Base-by-base conservation (phyloP, 768 basidiomycete species). In the Amanita jacksonii region DNA sequence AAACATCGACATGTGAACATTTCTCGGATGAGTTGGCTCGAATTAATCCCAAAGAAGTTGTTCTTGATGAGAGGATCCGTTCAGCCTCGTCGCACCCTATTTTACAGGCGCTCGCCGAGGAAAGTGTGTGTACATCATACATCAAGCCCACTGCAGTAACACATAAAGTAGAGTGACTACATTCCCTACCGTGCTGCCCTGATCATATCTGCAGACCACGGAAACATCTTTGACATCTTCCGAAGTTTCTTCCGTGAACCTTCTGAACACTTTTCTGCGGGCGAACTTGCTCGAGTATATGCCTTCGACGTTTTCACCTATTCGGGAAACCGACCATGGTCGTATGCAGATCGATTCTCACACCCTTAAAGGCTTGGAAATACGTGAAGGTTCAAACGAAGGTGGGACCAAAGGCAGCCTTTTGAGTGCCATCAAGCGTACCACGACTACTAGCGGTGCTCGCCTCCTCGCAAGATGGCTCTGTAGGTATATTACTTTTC, bases 281-380 rank as follows among this genome's bases (percentile, higher is more conserved):
- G 66, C 63, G 33, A 81, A 84, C 52, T 70, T 92, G 19, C 60
- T 91, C 53, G 89, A 90, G 38, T 73, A 81, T 54, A 85, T 84
- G 79, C 88, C 89, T 9, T 55, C 57, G 15, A 69, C 87, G 19
- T 65, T 70, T 19, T 55, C 59, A 19, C 83, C 86, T 0, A 68
- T 64, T 33, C 74, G 68, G 50, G 85, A 90, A 58, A 67, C 59
- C 13, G 49, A 59, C 12, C 56, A 66, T 20, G 64, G 69, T 19
- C 70, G 80, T n/a, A 88, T 93, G 86, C 83, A 89, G 51, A 87
- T 93, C 45, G 90, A 93, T 56, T 73, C 84, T 3, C 81, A 91
- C 57, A 91, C 90, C 1, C 82, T 91, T 60, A 82, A 84, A 57
- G 81, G 84, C n/a, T 74, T 92, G 35, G 90, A 93, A 59, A 82